Base-by-base conservation (phyloP, 2,329 filamentous ascomycete genomes). In the Orbilia oligospora region DNA sequence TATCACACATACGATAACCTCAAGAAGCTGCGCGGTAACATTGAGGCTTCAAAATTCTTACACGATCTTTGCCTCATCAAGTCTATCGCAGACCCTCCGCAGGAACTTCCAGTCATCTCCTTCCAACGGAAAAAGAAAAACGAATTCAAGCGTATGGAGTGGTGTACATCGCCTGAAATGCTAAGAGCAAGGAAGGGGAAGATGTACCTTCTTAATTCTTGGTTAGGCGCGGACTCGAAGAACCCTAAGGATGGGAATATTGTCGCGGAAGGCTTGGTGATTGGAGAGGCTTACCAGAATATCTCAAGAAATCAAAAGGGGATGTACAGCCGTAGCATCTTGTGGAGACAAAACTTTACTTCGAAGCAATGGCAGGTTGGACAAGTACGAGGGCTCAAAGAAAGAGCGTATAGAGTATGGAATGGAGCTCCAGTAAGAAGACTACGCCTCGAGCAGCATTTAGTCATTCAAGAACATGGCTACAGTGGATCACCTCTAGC, bases 321-420 rank as follows among this genome's bases (percentile, higher is more conserved):
- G 22, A 77, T 77, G 73, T 77, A 77, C 22, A 71, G 67, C n/a
- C 73, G 73, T 33, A 77, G 73, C 36, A 64, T 77, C 24, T 58
- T 77, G 9, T 77, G 73, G 73, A 53, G 73, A n/a, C 73, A 77
- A 36, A 77, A 77, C 53, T 77, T 77, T 33, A 77, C 73, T 10
- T 71, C 67, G 24, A 77, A 77, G 22, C 67, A 77, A 63, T 77
- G 73, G 73, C 73, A 77, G 20, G 68, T 77, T 24, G 67, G 73
- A 0, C 73, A 77, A 27, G 73, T 77, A 2, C 67, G 61, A 48
- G 73, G 73, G 3, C 44, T 77, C 2, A 64, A 69, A 6, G 73
- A 77, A 27, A 69, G 73, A 14, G 73, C 73, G 0, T 77, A 77
- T n/a, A 36, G 67, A 18, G 61, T 77, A 1, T 77, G 73, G 73